Evolutionary conservation across 2,329 filamentous ascomycete species (phyloP).

Genomic region (Aureobasidium subglaciale): DNA sequence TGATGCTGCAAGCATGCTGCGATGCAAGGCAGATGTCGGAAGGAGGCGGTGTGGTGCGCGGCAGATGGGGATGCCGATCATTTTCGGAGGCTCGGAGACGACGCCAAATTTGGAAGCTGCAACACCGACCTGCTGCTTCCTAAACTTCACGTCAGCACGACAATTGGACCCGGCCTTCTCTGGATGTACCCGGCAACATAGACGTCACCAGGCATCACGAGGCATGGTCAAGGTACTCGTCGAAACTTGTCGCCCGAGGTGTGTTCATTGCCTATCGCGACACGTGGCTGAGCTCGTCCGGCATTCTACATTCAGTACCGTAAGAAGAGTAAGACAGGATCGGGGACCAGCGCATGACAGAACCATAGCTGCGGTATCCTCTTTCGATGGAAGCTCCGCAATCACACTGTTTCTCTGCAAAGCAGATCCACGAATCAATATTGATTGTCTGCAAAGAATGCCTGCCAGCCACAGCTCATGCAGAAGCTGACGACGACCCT

Average conservation of each 20-base stretch:
- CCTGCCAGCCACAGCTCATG: neutral
- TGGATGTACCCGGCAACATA: neutral
- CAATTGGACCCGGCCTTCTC: neutral
- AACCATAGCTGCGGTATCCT: neutral
- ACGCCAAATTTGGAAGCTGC: constrained; percentile 2
- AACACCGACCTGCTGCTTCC: neutral
- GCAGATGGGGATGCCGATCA: neutral
- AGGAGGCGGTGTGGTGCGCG: neutral
- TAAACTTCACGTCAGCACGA: neutral
- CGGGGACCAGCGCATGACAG: neutral
- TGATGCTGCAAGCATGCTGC: neutral
- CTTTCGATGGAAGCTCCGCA: neutral
- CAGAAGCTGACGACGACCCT: neutral
- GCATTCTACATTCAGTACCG: neutral
- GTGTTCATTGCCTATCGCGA: neutral
- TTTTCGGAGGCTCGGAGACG: neutral
- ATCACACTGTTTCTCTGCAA: neutral
- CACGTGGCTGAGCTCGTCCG: neutral
- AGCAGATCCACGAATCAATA: neutral
- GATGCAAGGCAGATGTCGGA: constrained; percentile 6
- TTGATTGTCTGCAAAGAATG: neutral
- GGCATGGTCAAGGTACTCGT: neutral
- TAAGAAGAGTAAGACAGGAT: neutral
- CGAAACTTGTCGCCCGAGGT: neutral
- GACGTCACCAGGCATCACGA: neutral